Percentiles rank a stretch among this genome's conserved stretches.
These are phyloP conservation scores for Pyrenochaeta sp. DNA, from an alignment of 2,329 filamentous ascomycete species.

Conservation along the genomic window DNA sequence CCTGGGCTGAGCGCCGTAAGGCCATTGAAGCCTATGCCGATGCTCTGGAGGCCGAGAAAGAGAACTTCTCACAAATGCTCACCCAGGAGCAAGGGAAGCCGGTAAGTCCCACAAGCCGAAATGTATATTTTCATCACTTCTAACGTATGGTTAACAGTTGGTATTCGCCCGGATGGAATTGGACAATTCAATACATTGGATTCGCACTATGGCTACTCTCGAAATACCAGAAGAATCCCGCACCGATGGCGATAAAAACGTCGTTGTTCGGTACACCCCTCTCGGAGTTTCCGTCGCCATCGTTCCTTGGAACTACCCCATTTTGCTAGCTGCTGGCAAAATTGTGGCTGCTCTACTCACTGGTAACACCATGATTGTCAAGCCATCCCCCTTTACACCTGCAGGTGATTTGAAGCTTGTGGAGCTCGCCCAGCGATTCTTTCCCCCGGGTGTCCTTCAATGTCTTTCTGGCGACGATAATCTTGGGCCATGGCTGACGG, in stretches of 20 bases:
- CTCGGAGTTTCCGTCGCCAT: conserved; percentile 48
- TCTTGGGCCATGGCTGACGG: conserved; percentile 65
- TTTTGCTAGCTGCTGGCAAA: conserved; percentile 60
- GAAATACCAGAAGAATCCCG: conserved; percentile 21
- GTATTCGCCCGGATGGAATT: conserved; percentile 1
- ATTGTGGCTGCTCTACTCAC: conserved; percentile 63
- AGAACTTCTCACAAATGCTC: conserved; percentile 16
- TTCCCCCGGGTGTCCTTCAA: conserved; percentile 67
- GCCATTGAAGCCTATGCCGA: conserved; percentile 18
- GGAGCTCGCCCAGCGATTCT: conserved; percentile 59
- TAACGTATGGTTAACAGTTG: background rate
- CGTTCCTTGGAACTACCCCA: conserved; percentile 56
- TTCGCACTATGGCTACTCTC: conserved; percentile 29
- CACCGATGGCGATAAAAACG: conserved; percentile 13
- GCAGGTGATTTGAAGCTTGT: conserved; percentile 64
- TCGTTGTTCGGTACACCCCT: conserved; percentile 50
- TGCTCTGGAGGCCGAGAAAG: conserved; percentile 18
- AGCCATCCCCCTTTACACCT: conserved; percentile 63
- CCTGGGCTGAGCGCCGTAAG: conserved; percentile 19
- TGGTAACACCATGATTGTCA: conserved; percentile 62
- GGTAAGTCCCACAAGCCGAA: conserved; percentile 1
- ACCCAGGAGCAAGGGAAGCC: conserved; percentile 30
- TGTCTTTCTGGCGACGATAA: conserved; percentile 64
- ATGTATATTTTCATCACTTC: background rate
- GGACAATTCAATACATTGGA: conserved; percentile 1